These are phyloP conservation scores for Arthrobotrys sphaeroides DNA, from an alignment of 2,329 filamentous ascomycete species.

Conservation along the genomic window DNA sequence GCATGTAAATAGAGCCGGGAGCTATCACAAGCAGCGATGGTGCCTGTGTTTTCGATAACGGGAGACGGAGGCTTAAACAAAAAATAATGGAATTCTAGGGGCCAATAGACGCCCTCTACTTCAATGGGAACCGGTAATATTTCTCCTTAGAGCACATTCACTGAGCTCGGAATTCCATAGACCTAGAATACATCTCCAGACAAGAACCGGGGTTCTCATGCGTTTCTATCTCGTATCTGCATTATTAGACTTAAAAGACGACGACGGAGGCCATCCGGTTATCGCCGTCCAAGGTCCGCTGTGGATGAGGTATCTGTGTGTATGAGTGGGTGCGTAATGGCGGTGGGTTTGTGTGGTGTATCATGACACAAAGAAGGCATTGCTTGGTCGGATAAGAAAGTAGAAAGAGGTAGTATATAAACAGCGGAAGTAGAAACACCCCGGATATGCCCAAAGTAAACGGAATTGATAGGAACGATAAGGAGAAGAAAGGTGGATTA, in stretches of 20 bases:
- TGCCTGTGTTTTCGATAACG: no score
- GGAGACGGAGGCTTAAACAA: no score
- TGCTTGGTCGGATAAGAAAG: slow-evolving; percentile 35
- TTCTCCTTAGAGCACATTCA: background rate
- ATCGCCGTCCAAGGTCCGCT: slow-evolving; percentile 16
- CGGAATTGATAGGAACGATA: slow-evolving; percentile 27
- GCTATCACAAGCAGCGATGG: no score
- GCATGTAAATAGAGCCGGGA: no score
- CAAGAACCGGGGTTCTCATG: background rate
- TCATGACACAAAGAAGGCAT: slow-evolving; percentile 50
- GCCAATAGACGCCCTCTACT: no score
- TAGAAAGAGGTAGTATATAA: slow-evolving; percentile 50
- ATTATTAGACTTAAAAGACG: slow-evolving; percentile 30
- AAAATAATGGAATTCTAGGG: no score
- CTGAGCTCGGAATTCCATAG: slow-evolving; percentile 1
- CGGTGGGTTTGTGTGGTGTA: slow-evolving; percentile 33
- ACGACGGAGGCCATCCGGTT: background rate
- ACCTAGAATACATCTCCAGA: slow-evolving; percentile 4
- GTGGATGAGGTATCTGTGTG: background rate
- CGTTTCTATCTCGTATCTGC: slow-evolving; percentile 48
- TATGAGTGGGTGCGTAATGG: slow-evolving; percentile 10
- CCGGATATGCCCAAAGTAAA: slow-evolving; percentile 50
- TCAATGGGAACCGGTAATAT: no score
- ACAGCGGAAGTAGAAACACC: slow-evolving; percentile 52
- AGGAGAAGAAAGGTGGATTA: slow-evolving; percentile 25